Evolutionary conservation across 1,284 basidiomycete genomes (phyloP).

Genomic region (Violaceomyces palustris): DNA sequence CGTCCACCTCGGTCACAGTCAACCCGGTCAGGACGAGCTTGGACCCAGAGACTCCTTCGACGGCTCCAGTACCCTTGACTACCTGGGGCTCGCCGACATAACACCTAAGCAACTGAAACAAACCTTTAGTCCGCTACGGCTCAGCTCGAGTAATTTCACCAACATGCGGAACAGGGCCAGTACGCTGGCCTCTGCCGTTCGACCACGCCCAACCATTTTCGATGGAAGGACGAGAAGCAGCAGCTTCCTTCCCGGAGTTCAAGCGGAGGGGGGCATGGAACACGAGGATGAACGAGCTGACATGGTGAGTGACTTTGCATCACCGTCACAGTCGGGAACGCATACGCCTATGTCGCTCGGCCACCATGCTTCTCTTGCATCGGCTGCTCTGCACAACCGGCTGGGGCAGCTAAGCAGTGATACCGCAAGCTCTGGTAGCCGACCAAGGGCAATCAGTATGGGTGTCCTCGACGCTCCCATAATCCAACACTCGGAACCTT

Average conservation of each 20-base stretch:
- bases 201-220: conserved; percentile 10
- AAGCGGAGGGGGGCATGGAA: not conserved
- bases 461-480: conserved; percentile 14
- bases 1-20: not conserved
- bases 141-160: no score
- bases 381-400: conserved; percentile 17
- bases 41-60: conserved; percentile 15
- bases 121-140: no score
- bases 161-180: no score
- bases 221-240: conserved; percentile 26
- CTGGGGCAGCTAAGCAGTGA: conserved; percentile 11
- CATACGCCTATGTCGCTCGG: no score
- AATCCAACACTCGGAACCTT: not conserved
- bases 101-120: no score
- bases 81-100: conserved; percentile 33
- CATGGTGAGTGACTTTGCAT: not conserved
- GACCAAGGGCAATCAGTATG: conserved; percentile 30
- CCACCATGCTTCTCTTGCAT: no score
- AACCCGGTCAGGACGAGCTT: conserved; percentile 1
- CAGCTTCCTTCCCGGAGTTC: conserved; percentile 26
- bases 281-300: not conserved
- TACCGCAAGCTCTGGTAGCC: not conserved
- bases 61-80: conserved; percentile 34
- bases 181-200: no score
- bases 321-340: no score